Base-by-base conservation (phyloP, 2,329 filamentous ascomycete species). In the Apiospora kogelbergensis region DNA sequence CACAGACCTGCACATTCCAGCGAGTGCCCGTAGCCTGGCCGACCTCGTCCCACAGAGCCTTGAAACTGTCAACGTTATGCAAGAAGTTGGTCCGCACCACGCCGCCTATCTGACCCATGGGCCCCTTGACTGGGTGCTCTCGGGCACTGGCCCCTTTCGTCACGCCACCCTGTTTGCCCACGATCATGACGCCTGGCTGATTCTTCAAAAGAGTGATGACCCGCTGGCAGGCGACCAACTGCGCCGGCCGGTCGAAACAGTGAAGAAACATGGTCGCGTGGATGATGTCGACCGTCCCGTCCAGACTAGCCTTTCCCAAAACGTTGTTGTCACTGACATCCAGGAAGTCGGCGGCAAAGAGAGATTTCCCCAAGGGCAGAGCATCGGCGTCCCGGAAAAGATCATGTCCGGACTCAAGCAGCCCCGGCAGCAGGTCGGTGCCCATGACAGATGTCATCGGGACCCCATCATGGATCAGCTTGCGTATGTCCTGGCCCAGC, bases 221-320 rank as follows among this genome's bases (percentile, higher is more conserved):
- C 1, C 65, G 42, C 9, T 24, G 1, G 44, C 42, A 46, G 26
- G 65, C 65, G 17, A 20, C 20, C 1, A 66, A 20, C 65, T 66
- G 65, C 30, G 65, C 53, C 26, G 65, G 24, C n/a, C 65, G 44
- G 44, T 66, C 65, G 20, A 66, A 66, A 26, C 65, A 66, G n/a
- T 66, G 65, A 2, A 66, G 65, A 42, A 66, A 66, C 65, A 66
- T 66, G 44, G 65, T 46, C 26, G 65, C 65, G 65, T 66, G 65
- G 30, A 66, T 17, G 11, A 66, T 6, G 20, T 66, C 65, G 1
- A 66, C 44, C 0, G 65, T 46, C 6, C 65, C 44, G 65, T 66
- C 65, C 2, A 53, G 4, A 0, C 15, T 10, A 3, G 44, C 65
- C 10, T n/a, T 22, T 10, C 15, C 33, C 26, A 66, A 30, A 3